Evolutionary conservation across 163 green algal genomes (phyloP).

Genomic region (Volvox carteri): DNA sequence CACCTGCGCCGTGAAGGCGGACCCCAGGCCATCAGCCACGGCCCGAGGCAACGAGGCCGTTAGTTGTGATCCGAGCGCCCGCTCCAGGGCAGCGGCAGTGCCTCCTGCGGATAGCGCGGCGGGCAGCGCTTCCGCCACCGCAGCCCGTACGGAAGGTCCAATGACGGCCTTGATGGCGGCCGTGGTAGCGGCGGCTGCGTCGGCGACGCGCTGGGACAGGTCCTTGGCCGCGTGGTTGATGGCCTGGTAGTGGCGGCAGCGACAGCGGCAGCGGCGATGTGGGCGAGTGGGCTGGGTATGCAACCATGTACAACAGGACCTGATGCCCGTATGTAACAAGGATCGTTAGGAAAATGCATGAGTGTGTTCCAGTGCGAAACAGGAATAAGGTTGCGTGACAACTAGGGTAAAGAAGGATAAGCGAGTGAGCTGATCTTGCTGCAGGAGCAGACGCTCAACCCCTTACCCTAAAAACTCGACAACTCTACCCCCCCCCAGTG

Average conservation of each 20-base stretch:
- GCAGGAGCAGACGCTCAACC: too few relatives aligned
- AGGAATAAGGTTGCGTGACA: too few relatives aligned
- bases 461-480: too few relatives aligned
- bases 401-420: too few relatives aligned
- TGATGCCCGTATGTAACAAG: too few relatives aligned
- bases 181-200: constrained; percentile 37
- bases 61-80: constrained; percentile 63
- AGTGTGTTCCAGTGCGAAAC: too few relatives aligned
- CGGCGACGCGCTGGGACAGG: constrained; percentile 22
- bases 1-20: constrained; percentile 55
- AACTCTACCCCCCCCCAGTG: too few relatives aligned
- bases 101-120: constrained; percentile 57
- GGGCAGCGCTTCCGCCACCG: constrained; percentile 60
- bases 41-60: constrained; percentile 51
- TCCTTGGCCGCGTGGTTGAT: constrained; percentile 17
- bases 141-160: constrained; percentile 10
- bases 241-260: constrained; percentile 1
- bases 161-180: constrained; percentile 49
- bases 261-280: background rate
- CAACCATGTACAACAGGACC: too few relatives aligned
- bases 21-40: constrained; percentile 48
- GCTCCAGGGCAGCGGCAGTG: constrained; percentile 59
- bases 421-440: too few relatives aligned
- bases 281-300: background rate
- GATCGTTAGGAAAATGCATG: too few relatives aligned